These are phyloP conservation scores for Naganishia cerealis DNA, from an alignment of 1,284 basidiomycete species.

Conservation along the genomic window DNA sequence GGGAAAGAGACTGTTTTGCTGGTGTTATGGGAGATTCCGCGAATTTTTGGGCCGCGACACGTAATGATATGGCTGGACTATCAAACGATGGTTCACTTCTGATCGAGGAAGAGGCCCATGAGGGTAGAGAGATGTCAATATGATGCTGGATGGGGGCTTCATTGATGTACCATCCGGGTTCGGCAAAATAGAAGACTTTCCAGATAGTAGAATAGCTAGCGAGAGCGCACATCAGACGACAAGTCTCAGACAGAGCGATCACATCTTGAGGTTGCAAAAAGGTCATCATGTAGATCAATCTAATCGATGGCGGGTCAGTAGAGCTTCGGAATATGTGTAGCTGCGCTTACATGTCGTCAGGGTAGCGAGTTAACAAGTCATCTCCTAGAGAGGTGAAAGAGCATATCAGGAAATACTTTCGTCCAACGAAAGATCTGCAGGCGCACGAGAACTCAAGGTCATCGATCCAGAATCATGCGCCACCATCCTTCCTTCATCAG, in stretches of 20 bases:
- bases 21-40: constrained; percentile 5
- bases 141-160: constrained; percentile 17
- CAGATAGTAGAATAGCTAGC: constrained; percentile 26
- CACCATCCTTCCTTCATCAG: constrained; percentile 25
- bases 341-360: constrained; percentile 17
- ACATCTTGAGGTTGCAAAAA: constrained; percentile 10
- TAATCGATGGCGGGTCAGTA: not conserved
- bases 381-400: constrained; percentile 5
- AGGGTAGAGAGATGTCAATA: constrained; percentile 19
- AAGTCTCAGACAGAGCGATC: constrained; percentile 9
- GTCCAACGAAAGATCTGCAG: not conserved
- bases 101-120: constrained; percentile 5
- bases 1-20: constrained; percentile 22
- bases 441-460: constrained; percentile 15
- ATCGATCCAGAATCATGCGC: constrained; percentile 25
- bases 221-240: constrained; percentile 17
- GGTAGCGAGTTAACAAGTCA: constrained; percentile 22
- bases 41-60: constrained; percentile 1
- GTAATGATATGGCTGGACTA: constrained; percentile 8
- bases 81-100: constrained; percentile 3
- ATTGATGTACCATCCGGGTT: constrained; percentile 23
- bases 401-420: not conserved
- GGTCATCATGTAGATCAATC: constrained; percentile 28
- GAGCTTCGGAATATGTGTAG: too few relatives aligned
- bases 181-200: constrained; percentile 24